Base-by-base conservation (phyloP, 352 stramenopile genomes). In the Phytophthora pisi region DNA sequence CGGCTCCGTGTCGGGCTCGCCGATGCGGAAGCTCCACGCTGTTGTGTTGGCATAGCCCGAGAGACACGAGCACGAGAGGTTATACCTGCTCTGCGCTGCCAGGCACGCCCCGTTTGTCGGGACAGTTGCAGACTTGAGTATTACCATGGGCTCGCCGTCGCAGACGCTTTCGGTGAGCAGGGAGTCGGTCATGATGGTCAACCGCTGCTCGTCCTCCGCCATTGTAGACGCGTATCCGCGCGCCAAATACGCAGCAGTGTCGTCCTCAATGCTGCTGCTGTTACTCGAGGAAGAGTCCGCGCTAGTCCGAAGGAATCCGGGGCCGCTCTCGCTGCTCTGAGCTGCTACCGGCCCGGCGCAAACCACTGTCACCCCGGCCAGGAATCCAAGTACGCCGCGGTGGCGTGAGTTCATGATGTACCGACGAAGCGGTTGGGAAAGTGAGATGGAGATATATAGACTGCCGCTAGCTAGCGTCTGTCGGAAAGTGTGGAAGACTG, bases 11-110 rank as follows among this genome's bases (percentile, higher is more conserved):
- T 72, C 54, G 5, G 71, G 71, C 11, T 60, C 34, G 7, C 54
- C 61, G 43, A 85, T 62, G 9, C 45, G 51, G 42, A 85, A 81
- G 36, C 60, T 52, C 77, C 77, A 85, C 50, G 43, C 43, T 47
- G 57, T 77, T 49, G 72, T 51, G 61, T 75, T 70, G 7, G 57
- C 18, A 51, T 74, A 75, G 15, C 76, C 76, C 43, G 34, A 64
- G 5, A 86, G 51, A 52, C 78, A 86, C 43, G 75, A 65, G 45
- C 78, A 86, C 52, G 78, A 86, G 16, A 86, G 65, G 15, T 82
- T 82, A 68, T 69, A 75, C n/a, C 42, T 54, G 43, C 63, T 75
- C 46, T 78, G 64, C 3, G 68, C 45, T 13, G 54, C 42, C 45
- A 79, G 57, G 47, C 78, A 86, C 2, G 51, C 73, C n/a, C 69